Conservation (phyloP, 2,329 filamentous ascomycete species). For the Botryotinia narcissicola region DNA sequence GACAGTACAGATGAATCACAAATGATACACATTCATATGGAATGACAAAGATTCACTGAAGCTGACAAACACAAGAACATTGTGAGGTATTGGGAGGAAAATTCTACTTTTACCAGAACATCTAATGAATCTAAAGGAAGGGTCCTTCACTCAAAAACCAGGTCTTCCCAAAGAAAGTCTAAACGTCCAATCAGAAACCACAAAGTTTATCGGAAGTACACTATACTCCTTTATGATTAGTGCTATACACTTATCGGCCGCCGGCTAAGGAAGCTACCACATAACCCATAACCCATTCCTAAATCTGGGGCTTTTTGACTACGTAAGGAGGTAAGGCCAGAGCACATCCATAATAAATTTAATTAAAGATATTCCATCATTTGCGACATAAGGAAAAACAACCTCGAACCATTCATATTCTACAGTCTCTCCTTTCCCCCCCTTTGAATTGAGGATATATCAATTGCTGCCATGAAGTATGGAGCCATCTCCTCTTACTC, state of each 20-base stretch:
- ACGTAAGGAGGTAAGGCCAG: conserved; percentile 7
- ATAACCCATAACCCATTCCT: background rate
- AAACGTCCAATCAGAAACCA: background rate
- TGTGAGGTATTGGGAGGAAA: no score
- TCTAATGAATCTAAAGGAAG: background rate
- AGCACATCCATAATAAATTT: conserved; percentile 4
- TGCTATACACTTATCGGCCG: background rate
- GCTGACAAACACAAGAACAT: background rate
- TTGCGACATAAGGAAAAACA: conserved; percentile 10
- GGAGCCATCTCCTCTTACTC: conserved; percentile 90
- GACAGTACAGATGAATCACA: background rate
- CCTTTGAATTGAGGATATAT: background rate
- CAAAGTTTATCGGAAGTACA: background rate
- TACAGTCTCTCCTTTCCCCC: background rate
- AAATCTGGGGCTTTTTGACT: conserved; percentile 7
- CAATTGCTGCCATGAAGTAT: conserved; percentile 48
- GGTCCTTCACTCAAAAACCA: background rate
- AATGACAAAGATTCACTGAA: background rate
- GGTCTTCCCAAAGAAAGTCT: background rate
- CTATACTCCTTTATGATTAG: conserved; percentile 1
- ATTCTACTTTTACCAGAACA: no score
- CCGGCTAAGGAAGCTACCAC: background rate
- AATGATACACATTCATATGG: background rate
- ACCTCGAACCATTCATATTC: background rate
- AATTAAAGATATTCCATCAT: background rate